Evolutionary conservation across 495 filamentous ascomycete genomes (phyloP).

Genomic region (Talaromyces stipitatus): DNA sequence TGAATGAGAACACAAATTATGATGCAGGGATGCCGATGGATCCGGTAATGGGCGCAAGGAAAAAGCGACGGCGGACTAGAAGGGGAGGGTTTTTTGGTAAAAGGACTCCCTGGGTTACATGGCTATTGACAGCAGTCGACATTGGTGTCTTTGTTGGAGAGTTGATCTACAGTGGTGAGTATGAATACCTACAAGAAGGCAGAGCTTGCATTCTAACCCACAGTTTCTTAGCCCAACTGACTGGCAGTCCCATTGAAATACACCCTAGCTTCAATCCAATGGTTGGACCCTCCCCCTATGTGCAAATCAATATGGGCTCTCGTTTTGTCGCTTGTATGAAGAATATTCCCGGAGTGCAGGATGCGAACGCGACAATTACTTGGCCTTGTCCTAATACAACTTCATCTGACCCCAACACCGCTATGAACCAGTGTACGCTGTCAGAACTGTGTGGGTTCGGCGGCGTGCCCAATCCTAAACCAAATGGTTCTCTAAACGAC

Average conservation of each 20-base stretch:
- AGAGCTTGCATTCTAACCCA: conserved; percentile 9
- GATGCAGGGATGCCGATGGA: conserved; percentile 21
- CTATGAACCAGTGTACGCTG: conserved; percentile 56
- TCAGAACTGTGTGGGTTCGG: conserved; percentile 74
- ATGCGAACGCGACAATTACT: conserved; percentile 36
- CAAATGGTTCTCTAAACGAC: conserved; percentile 31
- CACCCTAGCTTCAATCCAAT: conserved; percentile 88
- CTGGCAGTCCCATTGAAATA: conserved; percentile 67
- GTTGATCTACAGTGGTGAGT: conserved; percentile 71
- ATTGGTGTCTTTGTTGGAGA: conserved; percentile 85
- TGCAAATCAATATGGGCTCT: conserved; percentile 95
- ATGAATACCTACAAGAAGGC: not conserved
- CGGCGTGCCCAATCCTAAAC: conserved; percentile 56
- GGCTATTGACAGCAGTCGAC: conserved; percentile 69
- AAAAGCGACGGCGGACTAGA: conserved; percentile 12
- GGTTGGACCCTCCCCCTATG: conserved; percentile 85
- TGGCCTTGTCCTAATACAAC: conserved; percentile 79
- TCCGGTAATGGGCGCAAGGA: conserved; percentile 10
- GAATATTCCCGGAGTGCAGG: conserved; percentile 58
- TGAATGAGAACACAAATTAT: conserved; percentile 37
- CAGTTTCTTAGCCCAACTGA: conserved; percentile 26
- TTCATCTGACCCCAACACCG: conserved; percentile 30
- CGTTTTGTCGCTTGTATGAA: conserved; percentile 94
- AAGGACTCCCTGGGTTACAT: conserved; percentile 75
- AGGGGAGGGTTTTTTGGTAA: conserved; percentile 47